Conservation (phyloP, 192 early-diverging fungal genomes). For the Entomortierella lignicola region DNA sequence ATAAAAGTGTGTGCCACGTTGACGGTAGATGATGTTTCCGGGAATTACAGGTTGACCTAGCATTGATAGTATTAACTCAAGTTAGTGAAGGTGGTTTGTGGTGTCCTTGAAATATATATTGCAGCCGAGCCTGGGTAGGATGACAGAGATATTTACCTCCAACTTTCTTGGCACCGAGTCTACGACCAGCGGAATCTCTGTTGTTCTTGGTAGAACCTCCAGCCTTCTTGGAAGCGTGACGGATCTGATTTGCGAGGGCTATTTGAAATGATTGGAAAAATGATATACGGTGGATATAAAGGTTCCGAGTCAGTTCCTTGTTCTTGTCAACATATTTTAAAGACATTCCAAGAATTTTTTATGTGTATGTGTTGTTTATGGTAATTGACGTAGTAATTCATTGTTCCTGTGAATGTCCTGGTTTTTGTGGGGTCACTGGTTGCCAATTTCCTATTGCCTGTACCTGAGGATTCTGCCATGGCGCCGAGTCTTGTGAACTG, state of each 20-base stretch:
- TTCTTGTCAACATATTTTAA: too few relatives aligned
- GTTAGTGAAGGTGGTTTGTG: too few relatives aligned
- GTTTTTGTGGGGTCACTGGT: too few relatives aligned
- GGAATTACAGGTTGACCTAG: constrained; percentile 74
- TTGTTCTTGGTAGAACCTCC: constrained; percentile 84
- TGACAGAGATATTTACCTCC: constrained; percentile 66
- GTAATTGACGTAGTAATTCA: too few relatives aligned
- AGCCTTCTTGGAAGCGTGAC: constrained; percentile 82
- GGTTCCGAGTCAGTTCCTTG: too few relatives aligned
- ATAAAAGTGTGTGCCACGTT: constrained; percentile 82
- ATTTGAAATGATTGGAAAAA: background rate
- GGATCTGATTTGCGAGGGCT: constrained; percentile 65
- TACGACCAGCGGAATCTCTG: constrained; percentile 81
- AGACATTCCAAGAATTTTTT: too few relatives aligned
- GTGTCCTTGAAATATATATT: too few relatives aligned
- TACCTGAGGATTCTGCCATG: constrained; percentile 47
- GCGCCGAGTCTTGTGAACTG: constrained; percentile 27
- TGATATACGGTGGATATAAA: background rate
- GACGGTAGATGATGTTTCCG: constrained; percentile 85
- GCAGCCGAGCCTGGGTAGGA: too few relatives aligned
- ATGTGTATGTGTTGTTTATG: too few relatives aligned
- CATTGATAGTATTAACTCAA: too few relatives aligned
- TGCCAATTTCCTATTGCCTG: too few relatives aligned
- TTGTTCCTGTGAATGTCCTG: too few relatives aligned
- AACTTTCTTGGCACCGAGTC: constrained; percentile 83